A percentile compares a stretch with the other conserved stretches of the same genome.
Conservation (phyloP, 2,329 filamentous ascomycete genomes). For the Calonectria pauciramosa region DNA sequence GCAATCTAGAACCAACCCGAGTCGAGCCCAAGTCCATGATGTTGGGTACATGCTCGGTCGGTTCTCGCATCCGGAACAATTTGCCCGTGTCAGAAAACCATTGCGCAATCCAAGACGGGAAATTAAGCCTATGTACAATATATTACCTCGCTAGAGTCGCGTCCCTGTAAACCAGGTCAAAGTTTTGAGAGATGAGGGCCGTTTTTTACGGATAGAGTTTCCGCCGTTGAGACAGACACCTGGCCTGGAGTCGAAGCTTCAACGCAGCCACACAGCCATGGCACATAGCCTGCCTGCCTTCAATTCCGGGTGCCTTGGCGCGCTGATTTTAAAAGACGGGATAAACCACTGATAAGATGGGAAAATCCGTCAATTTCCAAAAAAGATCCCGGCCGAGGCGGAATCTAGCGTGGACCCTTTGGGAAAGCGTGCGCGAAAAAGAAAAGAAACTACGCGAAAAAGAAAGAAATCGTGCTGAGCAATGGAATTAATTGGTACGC, state of each 20-base stretch:
- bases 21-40: neutral
- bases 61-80: neutral
- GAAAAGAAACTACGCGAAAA: conserved; percentile 21
- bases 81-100: neutral
- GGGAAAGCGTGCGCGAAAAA: neutral
- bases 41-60: neutral
- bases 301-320: neutral
- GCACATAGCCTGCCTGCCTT: neutral
- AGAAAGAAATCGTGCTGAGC: conserved; percentile 5
- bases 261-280: neutral
- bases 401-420: neutral
- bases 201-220: conserved; percentile 10
- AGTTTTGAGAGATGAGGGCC: neutral
- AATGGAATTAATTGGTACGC: neutral
- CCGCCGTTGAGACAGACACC: conserved; percentile 6
- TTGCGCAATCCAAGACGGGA: conserved; percentile 11
- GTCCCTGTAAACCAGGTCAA: neutral
- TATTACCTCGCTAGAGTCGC: neutral
- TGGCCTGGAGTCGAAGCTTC: neutral
- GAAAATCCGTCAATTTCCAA: neutral
- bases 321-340: neutral
- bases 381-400: neutral
- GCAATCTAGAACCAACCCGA: conserved; percentile 5
- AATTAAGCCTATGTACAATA: neutral
- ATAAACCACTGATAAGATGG: neutral